These are phyloP conservation scores for Psilocybe subaeruginosa DNA, from an alignment of 768 basidiomycete genomes.

Conservation along the genomic window DNA sequence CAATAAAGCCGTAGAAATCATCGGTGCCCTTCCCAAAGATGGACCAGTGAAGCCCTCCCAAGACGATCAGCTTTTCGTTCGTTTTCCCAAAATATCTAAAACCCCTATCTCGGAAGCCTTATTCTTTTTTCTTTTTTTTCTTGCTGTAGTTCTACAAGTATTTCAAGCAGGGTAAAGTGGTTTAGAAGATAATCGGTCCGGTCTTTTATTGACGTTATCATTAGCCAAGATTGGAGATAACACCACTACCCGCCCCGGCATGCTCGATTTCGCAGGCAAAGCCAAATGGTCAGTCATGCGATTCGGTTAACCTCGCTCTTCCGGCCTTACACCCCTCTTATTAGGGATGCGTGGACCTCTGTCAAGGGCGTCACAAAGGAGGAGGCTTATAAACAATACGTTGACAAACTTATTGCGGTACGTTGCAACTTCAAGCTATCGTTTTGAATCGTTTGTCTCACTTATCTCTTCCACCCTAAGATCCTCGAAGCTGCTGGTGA, in stretches of 20 bases:
- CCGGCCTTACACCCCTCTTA: constrained; percentile 1
- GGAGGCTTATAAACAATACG: constrained; percentile 74
- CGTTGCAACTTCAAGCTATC: constrained; percentile 13
- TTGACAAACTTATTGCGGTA: constrained; percentile 73
- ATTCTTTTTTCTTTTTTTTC: background rate
- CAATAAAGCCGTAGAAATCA: constrained; percentile 72
- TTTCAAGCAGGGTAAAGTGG: constrained; percentile 84
- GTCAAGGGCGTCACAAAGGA: constrained; percentile 76
- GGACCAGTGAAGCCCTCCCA: constrained; percentile 76
- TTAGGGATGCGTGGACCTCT: constrained; percentile 85
- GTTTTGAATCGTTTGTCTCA: background rate
- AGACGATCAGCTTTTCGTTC: constrained; percentile 80
- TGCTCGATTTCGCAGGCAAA: constrained; percentile 87
- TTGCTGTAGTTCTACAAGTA: constrained; percentile 82
- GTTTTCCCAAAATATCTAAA: constrained; percentile 28
- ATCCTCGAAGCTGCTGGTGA: constrained; percentile 38
- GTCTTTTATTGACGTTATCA: constrained; percentile 7
- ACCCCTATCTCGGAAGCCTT: background rate
- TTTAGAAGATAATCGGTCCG: background rate
- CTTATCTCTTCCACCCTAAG: constrained; percentile 5
- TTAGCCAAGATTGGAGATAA: constrained; percentile 77
- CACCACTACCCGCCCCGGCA: constrained; percentile 63
- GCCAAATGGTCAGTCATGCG: constrained; percentile 74
- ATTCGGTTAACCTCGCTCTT: background rate
- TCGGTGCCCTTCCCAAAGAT: constrained; percentile 71